Base-by-base conservation (phyloP, 2,329 filamentous ascomycete species). In the Colletotrichum orbiculare region DNA sequence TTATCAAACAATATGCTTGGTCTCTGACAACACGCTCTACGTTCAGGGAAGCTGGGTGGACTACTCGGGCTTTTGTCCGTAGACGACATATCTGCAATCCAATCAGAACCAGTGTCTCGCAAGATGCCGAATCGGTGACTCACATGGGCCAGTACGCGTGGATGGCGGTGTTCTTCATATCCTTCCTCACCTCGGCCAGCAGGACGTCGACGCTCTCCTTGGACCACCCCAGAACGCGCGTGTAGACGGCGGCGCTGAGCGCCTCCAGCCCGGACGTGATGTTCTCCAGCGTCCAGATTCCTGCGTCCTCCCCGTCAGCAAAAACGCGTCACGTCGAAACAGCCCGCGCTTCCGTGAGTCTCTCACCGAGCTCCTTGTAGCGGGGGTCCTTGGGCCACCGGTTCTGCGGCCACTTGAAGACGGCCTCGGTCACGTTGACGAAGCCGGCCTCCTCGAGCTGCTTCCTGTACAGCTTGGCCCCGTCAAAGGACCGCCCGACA, bases 401-500 rank as follows among this genome's bases (percentile, higher is more conserved):
- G 68, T 82, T 84, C 39, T 77, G 78, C 0, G 85, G 85, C 75
- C 84, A 81, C 71, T 81, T 83, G 69, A 78, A 83, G 6, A 82
- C 69, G 2, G 78, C 73, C 69, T 86, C 81, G 0, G 74, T 73
- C 0, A 89, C 80, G 58, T 87, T 79, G 48, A 78, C 74, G 67
- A 88, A 88, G 1, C 87, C 87, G 0, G 81, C 84, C 11, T 83
- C 81, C 3, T 75, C 73, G 69, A 88, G 77, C 58, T 80, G 78
- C 46, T 76, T 72, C 54, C 72, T 73, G 42, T 78, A 77, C 0
- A 61, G 45, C 0, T 68, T 68, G 2, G 70, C 73, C 45, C 74
- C 76, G 43, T 74, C 68, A 0, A 73, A 68, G 1, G 73, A 69
- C 1, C 77, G 72, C 1, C 73, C 72, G 13, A 78, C 67, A 5